Base-by-base conservation (phyloP, 1,284 basidiomycete species). In the Ustilago vetiveriae region DNA sequence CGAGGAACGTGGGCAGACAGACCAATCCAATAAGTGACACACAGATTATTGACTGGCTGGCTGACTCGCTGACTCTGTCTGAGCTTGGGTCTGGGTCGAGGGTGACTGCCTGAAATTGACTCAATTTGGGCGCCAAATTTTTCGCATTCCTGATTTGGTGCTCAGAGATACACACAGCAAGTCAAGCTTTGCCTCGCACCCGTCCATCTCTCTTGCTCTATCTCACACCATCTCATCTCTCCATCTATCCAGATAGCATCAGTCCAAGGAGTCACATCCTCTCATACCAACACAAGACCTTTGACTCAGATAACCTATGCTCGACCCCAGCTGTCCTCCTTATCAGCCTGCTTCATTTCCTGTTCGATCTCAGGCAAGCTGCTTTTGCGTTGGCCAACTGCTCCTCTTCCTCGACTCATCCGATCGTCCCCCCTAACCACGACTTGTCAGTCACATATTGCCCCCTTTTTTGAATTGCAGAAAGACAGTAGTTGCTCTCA, bases 351-450 rank as follows among this genome's bases (percentile, higher is more conserved):
- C 64, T 58, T 59, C 49, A 60, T 58, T 65, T 47, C 57, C 52
- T 49, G 50, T 45, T 46, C 51, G 47, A 49, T 52, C 55, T 16
- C 38, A 55, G 54, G 65, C 65, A 57, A 52, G 53, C 57, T 55
- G 60, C 60, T 52, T 56, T 36, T 55, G 39, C 37, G 63, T 71
- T 47, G 65, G 65, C 39, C 70, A 68, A 21, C 63, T 78, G 57
- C 56, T 78, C 45, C 74, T 78, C 57, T 74, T 74, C 69, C 42
- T 78, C 32, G 74, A 78, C 67, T 76, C 74, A 7, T 69, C 70
- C 43, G 76, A 78, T 53, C 59, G 76, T 27, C 75, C 75, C 38
- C 75, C 75, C 23, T 78, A 78, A 78, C 43, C 22, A 24, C 23
- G 43, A 27, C 19, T n/a, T 35, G 14, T 19, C 27, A 9, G 23